phyloP scores from a whole-genome alignment of 108 stramenopile species.

The Fragilariopsis cylindrus region DNA sequence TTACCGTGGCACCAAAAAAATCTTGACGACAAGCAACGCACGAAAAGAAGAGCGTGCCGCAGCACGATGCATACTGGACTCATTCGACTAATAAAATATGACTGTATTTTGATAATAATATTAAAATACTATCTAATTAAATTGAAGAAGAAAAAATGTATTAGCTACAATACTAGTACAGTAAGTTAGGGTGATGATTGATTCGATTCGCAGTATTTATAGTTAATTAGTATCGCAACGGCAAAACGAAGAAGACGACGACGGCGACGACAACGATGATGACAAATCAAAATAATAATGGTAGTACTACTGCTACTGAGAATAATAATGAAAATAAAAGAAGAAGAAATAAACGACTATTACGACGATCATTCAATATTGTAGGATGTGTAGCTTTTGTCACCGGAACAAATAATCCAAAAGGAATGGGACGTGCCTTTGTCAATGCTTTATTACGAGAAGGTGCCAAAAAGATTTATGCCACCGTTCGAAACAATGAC shows the following conservation, averaged over 20 bases:
- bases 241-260: background rate
- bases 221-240: background rate
- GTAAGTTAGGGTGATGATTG: too few relatives aligned
- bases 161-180: too few relatives aligned
- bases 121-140: too few relatives aligned
- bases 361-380: background rate
- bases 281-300: background rate
- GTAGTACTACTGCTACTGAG: background rate
- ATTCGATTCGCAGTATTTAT: too few relatives aligned
- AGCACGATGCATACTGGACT: background rate
- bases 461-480: too few relatives aligned
- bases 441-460: too few relatives aligned
- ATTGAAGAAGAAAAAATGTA: too few relatives aligned
- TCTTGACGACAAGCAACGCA: background rate
- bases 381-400: slow-evolving; percentile 16
- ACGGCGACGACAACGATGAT: background rate
- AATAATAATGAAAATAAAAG: background rate
- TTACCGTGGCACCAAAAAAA: background rate
- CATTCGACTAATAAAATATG: too few relatives aligned
- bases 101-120: too few relatives aligned
- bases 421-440: background rate
- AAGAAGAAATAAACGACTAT: background rate
- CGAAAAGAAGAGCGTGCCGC: background rate
- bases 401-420: slow-evolving; percentile 12
- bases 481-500: too few relatives aligned